A percentile compares a stretch with the other conserved stretches of the same genome.
Evolutionary conservation across 208 protist genomes (phyloP).

Genomic region (Trypanosoma cruzi): DNA sequence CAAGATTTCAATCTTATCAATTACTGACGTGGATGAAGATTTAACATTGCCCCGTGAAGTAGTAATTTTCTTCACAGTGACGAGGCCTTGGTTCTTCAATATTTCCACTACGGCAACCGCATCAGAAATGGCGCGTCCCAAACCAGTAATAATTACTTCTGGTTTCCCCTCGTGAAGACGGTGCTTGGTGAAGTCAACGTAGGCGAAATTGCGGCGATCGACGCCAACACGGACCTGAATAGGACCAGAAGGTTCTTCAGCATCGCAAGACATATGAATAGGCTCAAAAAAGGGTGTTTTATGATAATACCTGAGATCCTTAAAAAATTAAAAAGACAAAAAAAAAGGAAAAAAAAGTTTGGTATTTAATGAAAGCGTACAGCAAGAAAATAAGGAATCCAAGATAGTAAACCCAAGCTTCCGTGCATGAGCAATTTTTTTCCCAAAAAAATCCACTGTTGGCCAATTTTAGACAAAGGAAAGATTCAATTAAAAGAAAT

Average conservation of each 20-base stretch:
- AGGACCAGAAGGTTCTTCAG: constrained; percentile 30
- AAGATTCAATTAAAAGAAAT: too few relatives aligned
- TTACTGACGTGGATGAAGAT: constrained; percentile 36
- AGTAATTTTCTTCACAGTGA: constrained; percentile 80
- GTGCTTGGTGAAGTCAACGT: constrained; percentile 86
- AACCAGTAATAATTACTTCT: constrained; percentile 75
- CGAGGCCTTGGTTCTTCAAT: constrained; percentile 85
- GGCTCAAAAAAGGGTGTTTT: background rate
- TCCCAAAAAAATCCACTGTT: too few relatives aligned
- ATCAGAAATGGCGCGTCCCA: constrained; percentile 83
- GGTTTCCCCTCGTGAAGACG: constrained; percentile 72
- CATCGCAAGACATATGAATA: constrained; percentile 14
- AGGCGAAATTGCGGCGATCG: constrained; percentile 80
- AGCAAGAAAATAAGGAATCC: too few relatives aligned
- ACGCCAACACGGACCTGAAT: constrained; percentile 78
- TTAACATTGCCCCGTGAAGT: constrained; percentile 78
- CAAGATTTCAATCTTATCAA: constrained; percentile 85
- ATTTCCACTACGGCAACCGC: constrained; percentile 89
- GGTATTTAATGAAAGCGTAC: too few relatives aligned
- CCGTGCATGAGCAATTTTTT: too few relatives aligned
- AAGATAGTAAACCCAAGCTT: too few relatives aligned
- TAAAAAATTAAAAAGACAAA: too few relatives aligned
- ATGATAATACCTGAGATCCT: background rate
- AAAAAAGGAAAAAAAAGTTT: too few relatives aligned
- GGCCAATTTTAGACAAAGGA: too few relatives aligned